Conservation (phyloP, 768 basidiomycete genomes). For the Sarcodon sp. region DNA sequence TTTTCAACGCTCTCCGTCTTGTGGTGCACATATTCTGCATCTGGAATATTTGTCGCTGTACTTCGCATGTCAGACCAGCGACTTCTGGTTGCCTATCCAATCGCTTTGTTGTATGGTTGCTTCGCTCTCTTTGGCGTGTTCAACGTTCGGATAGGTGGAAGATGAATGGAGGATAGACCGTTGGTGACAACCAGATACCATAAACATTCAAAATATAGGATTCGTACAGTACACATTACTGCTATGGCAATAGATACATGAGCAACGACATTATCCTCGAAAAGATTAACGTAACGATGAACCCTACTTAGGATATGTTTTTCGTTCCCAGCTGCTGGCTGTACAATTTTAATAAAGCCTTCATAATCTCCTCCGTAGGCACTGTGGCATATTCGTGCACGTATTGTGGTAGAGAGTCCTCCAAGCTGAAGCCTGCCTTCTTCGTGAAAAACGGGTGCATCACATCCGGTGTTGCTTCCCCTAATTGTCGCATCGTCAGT, state of each 20-base stretch:
- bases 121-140: slow-evolving; percentile 91
- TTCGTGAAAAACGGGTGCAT: slow-evolving; percentile 86
- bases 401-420: slow-evolving; percentile 78
- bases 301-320: not conserved
- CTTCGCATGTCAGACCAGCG: slow-evolving; percentile 93
- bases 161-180: slow-evolving; percentile 9
- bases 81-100: slow-evolving; percentile 91
- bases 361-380: slow-evolving; percentile 78
- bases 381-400: slow-evolving; percentile 80
- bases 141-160: slow-evolving; percentile 34
- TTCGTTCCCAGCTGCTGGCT: slow-evolving; percentile 46
- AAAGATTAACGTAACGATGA: no score
- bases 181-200: not conserved
- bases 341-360: slow-evolving; percentile 62
- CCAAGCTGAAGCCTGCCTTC: slow-evolving; percentile 70
- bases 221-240: not conserved
- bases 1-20: slow-evolving; percentile 72
- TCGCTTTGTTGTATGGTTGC: slow-evolving; percentile 88
- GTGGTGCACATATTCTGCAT: slow-evolving; percentile 97
- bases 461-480: slow-evolving; percentile 81
- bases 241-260: slow-evolving; percentile 3
- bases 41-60: slow-evolving; percentile 90
- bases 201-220: not conserved
- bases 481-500: slow-evolving; percentile 75
- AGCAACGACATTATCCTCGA: no score